A percentile compares a stretch with the other conserved stretches of the same genome.
phyloP scores from a whole-genome alignment of 805 yeast species.

The Blastobotrys parvus region DNA sequence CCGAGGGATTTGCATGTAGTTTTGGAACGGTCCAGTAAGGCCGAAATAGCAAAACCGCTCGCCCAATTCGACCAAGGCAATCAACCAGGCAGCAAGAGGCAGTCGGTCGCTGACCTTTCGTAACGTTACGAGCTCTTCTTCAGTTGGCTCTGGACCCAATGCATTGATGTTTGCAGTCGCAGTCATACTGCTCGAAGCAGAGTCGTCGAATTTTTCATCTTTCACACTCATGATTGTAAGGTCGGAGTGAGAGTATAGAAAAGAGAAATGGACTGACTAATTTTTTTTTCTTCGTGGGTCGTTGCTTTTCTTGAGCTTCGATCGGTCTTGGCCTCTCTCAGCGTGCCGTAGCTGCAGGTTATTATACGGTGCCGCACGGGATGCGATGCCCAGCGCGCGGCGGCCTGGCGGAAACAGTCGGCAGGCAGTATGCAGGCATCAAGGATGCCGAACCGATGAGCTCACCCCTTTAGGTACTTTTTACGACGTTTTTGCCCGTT shows the following conservation, averaged over 20 bases:
- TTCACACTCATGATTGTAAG: background rate
- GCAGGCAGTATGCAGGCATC: too few species aligned
- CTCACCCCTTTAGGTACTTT: too few species aligned
- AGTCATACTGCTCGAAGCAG: background rate
- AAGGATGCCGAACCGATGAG: too few species aligned
- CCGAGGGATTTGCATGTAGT: slow-evolving; percentile 53
- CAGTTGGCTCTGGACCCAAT: slow-evolving; percentile 40
- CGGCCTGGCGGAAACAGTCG: too few species aligned
- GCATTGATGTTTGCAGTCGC: background rate
- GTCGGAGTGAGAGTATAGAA: background rate
- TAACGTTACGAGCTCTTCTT: slow-evolving; percentile 43
- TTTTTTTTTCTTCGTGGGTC: too few species aligned
- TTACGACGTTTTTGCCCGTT: too few species aligned
- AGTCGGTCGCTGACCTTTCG: slow-evolving; percentile 45
- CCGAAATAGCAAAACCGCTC: slow-evolving; percentile 81
- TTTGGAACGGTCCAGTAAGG: slow-evolving; percentile 64
- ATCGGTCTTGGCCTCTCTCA: too few species aligned
- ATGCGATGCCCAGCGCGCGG: too few species aligned
- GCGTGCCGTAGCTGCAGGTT: too few species aligned
- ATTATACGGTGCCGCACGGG: too few species aligned
- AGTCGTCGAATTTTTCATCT: background rate
- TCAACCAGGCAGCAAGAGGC: slow-evolving; percentile 50
- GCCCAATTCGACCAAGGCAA: slow-evolving; percentile 65
- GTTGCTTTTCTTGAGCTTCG: too few species aligned
- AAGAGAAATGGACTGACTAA: too few species aligned